Conservation (phyloP, 2,329 filamentous ascomycete genomes). For the Metarhizium album region DNA sequence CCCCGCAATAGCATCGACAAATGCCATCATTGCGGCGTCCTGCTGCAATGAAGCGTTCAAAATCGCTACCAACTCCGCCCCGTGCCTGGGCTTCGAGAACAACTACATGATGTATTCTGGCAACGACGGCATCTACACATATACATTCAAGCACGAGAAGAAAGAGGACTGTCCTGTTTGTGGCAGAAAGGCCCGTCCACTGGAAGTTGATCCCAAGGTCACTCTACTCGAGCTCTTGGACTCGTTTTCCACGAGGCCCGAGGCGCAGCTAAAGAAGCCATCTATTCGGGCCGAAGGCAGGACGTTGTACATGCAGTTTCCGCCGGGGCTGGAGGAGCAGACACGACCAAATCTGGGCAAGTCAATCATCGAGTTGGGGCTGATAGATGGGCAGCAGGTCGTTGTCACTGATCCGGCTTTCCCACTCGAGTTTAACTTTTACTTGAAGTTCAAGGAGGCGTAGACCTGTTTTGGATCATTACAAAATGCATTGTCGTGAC, state of each 20-base stretch:
- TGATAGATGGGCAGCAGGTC: constrained; percentile 76
- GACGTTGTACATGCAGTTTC: constrained; percentile 83
- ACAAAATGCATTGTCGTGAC: neutral
- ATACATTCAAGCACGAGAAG: constrained; percentile 90
- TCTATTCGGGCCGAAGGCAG: constrained; percentile 69
- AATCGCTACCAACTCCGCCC: constrained; percentile 73
- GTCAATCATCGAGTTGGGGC: constrained; percentile 60
- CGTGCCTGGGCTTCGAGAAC: constrained; percentile 63
- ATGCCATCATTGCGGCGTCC: constrained; percentile 88
- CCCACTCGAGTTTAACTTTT: constrained; percentile 55
- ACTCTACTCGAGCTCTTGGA: constrained; percentile 82
- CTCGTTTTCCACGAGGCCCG: constrained; percentile 68
- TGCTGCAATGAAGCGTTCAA: constrained; percentile 98
- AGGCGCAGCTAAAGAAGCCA: constrained; percentile 89
- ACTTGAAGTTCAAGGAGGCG: constrained; percentile 33
- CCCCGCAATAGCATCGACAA: constrained; percentile 93
- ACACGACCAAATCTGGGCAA: constrained; percentile 73
- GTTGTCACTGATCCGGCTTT: constrained; percentile 91
- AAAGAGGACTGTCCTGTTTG: constrained; percentile 95
- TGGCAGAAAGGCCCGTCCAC: constrained; percentile 66
- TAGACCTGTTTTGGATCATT: constrained; percentile 2
- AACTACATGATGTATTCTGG: constrained; percentile 99
- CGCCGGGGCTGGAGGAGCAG: constrained; percentile 70
- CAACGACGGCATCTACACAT: constrained; percentile 91
- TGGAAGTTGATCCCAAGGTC: constrained; percentile 57